Evolutionary conservation across 2,329 filamentous ascomycete species (phyloP).

Genomic region (Shiraia bambusicola): DNA sequence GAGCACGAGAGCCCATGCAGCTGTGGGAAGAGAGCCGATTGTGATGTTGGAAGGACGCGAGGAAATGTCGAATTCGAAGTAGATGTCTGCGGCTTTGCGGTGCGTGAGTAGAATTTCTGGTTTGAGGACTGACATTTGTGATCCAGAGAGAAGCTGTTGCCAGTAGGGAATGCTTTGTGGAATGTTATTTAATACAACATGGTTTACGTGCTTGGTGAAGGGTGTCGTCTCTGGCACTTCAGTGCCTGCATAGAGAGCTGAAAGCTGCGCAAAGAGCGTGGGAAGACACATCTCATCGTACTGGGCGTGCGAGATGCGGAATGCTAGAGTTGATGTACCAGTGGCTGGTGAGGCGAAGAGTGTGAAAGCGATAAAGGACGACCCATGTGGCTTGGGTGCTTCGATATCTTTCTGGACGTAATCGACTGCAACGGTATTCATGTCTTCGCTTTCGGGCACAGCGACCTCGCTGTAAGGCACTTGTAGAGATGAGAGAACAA

Average conservation of each 20-base stretch:
- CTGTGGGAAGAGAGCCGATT: conserved; percentile 65
- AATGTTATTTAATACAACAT: conserved; percentile 42
- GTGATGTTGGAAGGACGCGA: conserved; percentile 58
- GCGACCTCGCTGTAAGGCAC: conserved; percentile 49
- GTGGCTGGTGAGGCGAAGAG: conserved; percentile 63
- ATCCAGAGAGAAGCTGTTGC: conserved; percentile 59
- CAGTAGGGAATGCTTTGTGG: conserved; percentile 61
- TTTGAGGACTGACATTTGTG: conserved; percentile 50
- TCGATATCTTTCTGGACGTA: conserved; percentile 59
- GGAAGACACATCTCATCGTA: conserved; percentile 70
- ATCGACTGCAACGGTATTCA: conserved; percentile 56
- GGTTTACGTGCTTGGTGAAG: conserved; percentile 51
- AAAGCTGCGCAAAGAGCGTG: conserved; percentile 62
- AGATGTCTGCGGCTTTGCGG: conserved; percentile 32
- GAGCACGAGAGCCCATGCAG: conserved; percentile 65
- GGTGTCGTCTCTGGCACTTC: conserved; percentile 37
- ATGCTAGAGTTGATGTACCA: conserved; percentile 52
- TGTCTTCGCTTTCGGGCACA: conserved; percentile 48
- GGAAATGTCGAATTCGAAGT: conserved; percentile 41
- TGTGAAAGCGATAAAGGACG: conserved; percentile 43
- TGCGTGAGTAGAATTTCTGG: conserved; percentile 33
- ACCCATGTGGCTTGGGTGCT: conserved; percentile 58
- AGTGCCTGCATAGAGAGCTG: conserved; percentile 52
- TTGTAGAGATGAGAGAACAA: conserved; percentile 59
- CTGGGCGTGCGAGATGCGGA: conserved; percentile 68